Evolutionary conservation across 495 filamentous ascomycete species (phyloP).

Genomic region (Neurospora intermedia): DNA sequence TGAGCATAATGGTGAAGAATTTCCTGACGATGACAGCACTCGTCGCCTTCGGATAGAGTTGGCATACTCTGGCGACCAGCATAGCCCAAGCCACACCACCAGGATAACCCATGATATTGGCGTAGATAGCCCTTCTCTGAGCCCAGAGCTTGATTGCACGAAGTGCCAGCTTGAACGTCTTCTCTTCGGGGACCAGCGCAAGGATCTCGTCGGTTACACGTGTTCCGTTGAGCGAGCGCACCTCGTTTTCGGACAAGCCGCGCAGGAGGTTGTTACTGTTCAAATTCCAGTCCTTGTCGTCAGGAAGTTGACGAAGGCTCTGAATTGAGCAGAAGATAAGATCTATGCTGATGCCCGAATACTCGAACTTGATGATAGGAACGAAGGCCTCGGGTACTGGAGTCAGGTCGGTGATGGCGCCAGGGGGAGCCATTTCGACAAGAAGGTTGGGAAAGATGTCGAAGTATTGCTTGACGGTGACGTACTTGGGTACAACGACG

Average conservation of each 20-base stretch:
- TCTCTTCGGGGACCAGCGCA: slow-evolving; percentile 74
- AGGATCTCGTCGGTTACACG: slow-evolving; percentile 89
- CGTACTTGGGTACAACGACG: slow-evolving; percentile 78
- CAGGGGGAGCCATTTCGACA: slow-evolving; percentile 56
- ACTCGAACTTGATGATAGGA: slow-evolving; percentile 91
- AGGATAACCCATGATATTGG: slow-evolving; percentile 90
- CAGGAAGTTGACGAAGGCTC: slow-evolving; percentile 55
- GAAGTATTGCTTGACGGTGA: slow-evolving; percentile 84
- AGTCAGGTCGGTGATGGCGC: slow-evolving; percentile 74
- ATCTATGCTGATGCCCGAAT: slow-evolving; percentile 86
- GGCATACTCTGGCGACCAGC: slow-evolving; percentile 89
- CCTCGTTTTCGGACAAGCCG: slow-evolving; percentile 74
- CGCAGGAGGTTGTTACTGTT: slow-evolving; percentile 74
- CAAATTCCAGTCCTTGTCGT: slow-evolving; percentile 52
- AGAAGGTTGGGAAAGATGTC: slow-evolving; percentile 70
- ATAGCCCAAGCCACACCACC: slow-evolving; percentile 98
- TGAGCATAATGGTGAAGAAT: slow-evolving; percentile 84
- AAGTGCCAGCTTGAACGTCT: slow-evolving; percentile 76
- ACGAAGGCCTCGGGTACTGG: slow-evolving; percentile 83
- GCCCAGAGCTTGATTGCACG: slow-evolving; percentile 95
- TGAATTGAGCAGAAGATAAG: slow-evolving; percentile 79
- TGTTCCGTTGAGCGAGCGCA: slow-evolving; percentile 85
- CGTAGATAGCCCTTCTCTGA: slow-evolving; percentile 83
- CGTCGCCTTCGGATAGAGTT: slow-evolving; percentile 90
- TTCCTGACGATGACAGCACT: slow-evolving; percentile 76